Base-by-base conservation (phyloP, 495 filamentous ascomycete species). In the Stereocaulon alpinum region DNA sequence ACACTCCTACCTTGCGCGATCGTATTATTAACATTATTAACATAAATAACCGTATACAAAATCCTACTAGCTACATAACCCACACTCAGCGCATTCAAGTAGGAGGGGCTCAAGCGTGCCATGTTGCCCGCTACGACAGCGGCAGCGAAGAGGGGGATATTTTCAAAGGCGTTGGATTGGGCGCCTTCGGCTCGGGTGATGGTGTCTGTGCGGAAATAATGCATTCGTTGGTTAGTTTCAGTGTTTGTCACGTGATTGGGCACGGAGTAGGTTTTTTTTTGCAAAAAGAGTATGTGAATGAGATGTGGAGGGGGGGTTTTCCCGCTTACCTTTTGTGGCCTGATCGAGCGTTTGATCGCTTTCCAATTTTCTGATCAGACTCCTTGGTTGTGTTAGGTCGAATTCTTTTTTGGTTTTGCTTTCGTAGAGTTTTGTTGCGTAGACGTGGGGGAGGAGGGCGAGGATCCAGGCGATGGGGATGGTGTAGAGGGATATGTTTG, bases 51-150 rank as follows among this genome's bases (percentile, higher is more conserved):
- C 15, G 30, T 54, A 15, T 54, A 54, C 17, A 41, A 10, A 0
- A 40, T 32, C 34, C 51, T 22, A 9, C 6, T 22, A 40, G 34
- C 20, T 10, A 54, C 22, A 27, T 54, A 54, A 11, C 27, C 51
- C 20, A 40, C 10, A 15, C 20, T 54, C 34, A 54, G 34, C 11
- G 30, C 51, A 20, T 54, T 54, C 34, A 54, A 0, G 20, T 54
- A 41, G 2, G 10, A 54, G 6, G 62, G 47, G 29, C 65, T 34
- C 0, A 80, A 49, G 10, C 69, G 63, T 0, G 76, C 72, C 2
- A 61, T 60, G 56, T 81, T 82, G 12, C 72, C 79, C 1, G 77
- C 79, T 10, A 76, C 74, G 22, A 82, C 73, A 41, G 67, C 74
- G 0, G 76, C 74, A 0, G 78, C 76, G 65, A 71, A 81, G 29